Evolutionary conservation across 768 basidiomycete species (phyloP), one percentile per base, ranked within the genome.

Genomic region (Boletus rubescentipes): DNA sequence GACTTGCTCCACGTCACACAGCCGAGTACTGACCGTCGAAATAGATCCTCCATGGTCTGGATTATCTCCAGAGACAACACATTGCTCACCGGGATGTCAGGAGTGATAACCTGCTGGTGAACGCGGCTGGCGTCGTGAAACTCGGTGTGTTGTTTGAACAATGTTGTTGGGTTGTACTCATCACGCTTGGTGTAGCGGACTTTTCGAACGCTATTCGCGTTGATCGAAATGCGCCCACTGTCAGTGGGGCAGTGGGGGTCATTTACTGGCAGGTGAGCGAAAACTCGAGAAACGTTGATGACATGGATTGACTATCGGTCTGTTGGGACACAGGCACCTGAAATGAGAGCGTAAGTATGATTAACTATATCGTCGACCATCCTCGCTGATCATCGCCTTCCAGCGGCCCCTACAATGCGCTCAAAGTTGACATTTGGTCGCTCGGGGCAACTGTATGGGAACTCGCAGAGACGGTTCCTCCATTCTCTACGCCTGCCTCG

Each of bases 381-480:
- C 49, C 30, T 36, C 40, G 41, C 58, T 62, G 10, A 66, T 46
- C 14, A 46, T 48, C 23, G 16, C 52, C 35, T 52, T 21, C 31
- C 39, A 87, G 86, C 46, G 84, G 86, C 11, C 74, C 84, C 0
- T 91, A 92, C 61, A 77, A 92, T 61, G 80, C 84, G 1, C 77
- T 90, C 39, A 85, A 86, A 66, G 82, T 90, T 42, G 90, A 92
- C 55, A 75, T 86, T 0, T 92, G 89, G 89, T 90, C 89, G 0
- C 73, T 91, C 7, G 90, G 90, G 2, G 90, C 90, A 0, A 92
- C 90, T 0, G 78, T 89, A 0, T 91, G 90, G 90, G 90, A 92
- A 64, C 78, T 88, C 70, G 86, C 87, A 1, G 80, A 92, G 64
- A 81, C 84, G 7, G 76, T 81, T 47, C 90, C 90, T 5, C 90